Conservation (phyloP, 257 asterid species). For the Solanum clarkiae region DNA sequence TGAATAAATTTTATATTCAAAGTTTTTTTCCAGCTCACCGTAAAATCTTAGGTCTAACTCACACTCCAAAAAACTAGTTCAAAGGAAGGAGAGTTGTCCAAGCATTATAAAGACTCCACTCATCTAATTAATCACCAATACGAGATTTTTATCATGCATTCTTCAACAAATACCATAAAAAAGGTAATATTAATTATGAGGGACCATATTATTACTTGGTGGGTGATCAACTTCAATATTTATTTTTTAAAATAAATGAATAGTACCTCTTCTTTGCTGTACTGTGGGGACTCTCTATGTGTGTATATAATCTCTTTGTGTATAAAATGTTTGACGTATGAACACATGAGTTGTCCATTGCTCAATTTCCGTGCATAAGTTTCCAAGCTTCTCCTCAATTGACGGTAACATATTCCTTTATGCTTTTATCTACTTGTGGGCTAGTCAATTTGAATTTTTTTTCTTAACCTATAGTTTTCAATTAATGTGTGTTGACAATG, state of each 20-base stretch:
- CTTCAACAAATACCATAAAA: not conserved
- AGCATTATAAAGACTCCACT: too few relatives aligned
- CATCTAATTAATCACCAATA: too few relatives aligned
- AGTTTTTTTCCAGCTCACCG: too few relatives aligned
- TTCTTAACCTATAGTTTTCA: not conserved
- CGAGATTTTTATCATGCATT: too few relatives aligned
- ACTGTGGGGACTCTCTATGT: not conserved
- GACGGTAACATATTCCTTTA: not conserved
- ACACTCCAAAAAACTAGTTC: too few relatives aligned
- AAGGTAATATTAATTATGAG: not conserved
- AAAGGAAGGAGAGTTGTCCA: too few relatives aligned
- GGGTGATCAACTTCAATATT: not conserved
- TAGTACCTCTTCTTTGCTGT: not conserved
- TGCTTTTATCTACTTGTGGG: not conserved
- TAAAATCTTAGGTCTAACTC: too few relatives aligned
- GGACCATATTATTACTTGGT: not conserved
- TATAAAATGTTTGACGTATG: not conserved
- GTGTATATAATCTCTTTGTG: not conserved
- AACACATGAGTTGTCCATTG: not conserved
- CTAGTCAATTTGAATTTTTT: not conserved
- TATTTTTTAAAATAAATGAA: not conserved
- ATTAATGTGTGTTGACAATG: conserved; percentile 5
- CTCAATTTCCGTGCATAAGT: not conserved
- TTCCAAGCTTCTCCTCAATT: not conserved
- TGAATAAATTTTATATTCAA: too few relatives aligned